phyloP scores from a whole-genome alignment of 306 rosid genomes.

The Oxytropis ochrocephala region DNA sequence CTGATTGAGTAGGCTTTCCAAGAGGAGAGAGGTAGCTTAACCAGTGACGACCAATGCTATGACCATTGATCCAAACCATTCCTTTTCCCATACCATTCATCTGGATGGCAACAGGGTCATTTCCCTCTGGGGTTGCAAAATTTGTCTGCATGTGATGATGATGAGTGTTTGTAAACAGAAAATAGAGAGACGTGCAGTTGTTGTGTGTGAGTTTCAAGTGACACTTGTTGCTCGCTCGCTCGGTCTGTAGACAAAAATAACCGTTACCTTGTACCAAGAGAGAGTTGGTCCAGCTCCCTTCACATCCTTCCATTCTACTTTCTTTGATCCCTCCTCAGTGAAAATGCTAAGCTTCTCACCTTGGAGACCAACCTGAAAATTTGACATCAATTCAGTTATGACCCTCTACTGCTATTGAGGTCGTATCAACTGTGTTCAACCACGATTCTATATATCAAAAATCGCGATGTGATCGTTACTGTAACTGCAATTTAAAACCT shows the following conservation, averaged over 20 bases:
- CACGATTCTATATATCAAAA: no score
- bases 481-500: no score
- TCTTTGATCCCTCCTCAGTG: conserved; percentile 57
- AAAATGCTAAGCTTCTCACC: conserved; percentile 47
- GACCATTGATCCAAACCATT: conserved; percentile 75
- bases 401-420: no score
- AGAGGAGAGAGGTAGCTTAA: conserved; percentile 61
- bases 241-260: no score
- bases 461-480: no score
- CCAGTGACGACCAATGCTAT: conserved; percentile 80
- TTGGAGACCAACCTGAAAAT: conserved; percentile 51
- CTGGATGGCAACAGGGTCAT: conserved; percentile 54
- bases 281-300: conserved; percentile 30
- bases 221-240: no score
- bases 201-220: no score
- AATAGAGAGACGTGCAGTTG: no score
- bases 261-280: conserved; percentile 86
- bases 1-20: conserved; percentile 60
- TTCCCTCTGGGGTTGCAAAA: conserved; percentile 68
- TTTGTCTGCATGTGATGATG: no score
- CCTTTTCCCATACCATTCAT: conserved; percentile 87
- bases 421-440: not conserved
- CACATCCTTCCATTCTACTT: conserved; percentile 47
- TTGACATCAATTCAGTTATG: not conserved
- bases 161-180: no score